Percentiles rank a stretch among this genome's conserved stretches.
Conservation (phyloP, 2,329 filamentous ascomycete genomes). For the Nigrospora oryzae region DNA sequence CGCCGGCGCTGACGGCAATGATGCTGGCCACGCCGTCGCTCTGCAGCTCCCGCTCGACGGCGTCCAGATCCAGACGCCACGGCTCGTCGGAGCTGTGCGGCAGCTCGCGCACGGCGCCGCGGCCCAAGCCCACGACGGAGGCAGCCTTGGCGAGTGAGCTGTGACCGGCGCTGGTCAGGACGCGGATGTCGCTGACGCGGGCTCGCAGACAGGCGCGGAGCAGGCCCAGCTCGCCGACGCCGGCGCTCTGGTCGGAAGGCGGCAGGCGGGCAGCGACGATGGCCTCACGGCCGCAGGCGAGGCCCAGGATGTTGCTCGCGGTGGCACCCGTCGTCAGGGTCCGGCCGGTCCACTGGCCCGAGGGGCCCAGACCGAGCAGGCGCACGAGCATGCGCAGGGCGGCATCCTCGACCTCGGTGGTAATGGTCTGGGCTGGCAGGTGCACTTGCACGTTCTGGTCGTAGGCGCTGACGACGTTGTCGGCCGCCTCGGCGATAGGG, state of each 20-base stretch:
- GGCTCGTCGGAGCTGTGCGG: conserved; percentile 40
- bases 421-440: conserved; percentile 64
- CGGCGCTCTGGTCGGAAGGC: conserved; percentile 12
- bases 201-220: conserved; percentile 55
- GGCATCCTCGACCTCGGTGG: conserved; percentile 67
- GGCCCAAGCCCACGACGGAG: conserved; percentile 70
- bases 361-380: conserved; percentile 53
- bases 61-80: conserved; percentile 62
- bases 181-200: conserved; percentile 59
- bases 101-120: conserved; percentile 57
- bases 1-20: conserved; percentile 72
- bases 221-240: conserved; percentile 64
- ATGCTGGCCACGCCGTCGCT: conserved; percentile 56
- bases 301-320: conserved; percentile 73
- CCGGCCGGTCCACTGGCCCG: conserved; percentile 48
- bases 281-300: conserved; percentile 56
- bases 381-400: conserved; percentile 62
- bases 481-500: conserved; percentile 71
- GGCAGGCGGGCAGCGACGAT: conserved; percentile 35
- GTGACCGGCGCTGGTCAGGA: conserved; percentile 76
- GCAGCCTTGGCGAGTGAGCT: conserved; percentile 81
- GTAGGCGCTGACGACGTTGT: conserved; percentile 70
- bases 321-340: conserved; percentile 58
- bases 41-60: conserved; percentile 52
- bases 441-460: conserved; percentile 86